Evolutionary conservation across 2,329 filamentous ascomycete genomes (phyloP).

Genomic region (Botrytis sinoallii): DNA sequence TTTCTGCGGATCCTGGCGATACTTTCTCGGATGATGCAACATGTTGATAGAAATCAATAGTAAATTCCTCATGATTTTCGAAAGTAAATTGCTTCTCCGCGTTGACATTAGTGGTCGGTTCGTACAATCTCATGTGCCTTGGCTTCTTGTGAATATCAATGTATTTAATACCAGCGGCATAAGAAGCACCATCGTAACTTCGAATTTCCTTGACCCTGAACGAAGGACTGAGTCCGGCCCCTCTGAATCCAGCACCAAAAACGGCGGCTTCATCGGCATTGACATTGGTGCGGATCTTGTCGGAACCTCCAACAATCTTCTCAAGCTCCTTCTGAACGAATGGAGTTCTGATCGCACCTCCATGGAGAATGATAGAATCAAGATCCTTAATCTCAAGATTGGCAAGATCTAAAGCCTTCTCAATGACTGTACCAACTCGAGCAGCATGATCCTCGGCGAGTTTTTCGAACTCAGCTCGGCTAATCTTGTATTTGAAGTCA

Average conservation of each 20-base stretch:
- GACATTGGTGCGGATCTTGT: slow-evolving; percentile 88
- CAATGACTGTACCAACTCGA: slow-evolving; percentile 66
- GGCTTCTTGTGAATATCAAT: slow-evolving; percentile 64
- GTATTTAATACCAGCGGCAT: slow-evolving; percentile 75
- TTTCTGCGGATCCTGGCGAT: slow-evolving; percentile 48
- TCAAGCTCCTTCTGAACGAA: slow-evolving; percentile 92
- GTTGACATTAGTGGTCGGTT: slow-evolving; percentile 70
- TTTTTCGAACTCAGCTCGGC: slow-evolving; percentile 75
- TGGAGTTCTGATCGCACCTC: slow-evolving; percentile 83
- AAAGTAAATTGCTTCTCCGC: slow-evolving; percentile 81
- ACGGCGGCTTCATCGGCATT: slow-evolving; percentile 97
- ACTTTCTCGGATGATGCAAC: slow-evolving; percentile 48
- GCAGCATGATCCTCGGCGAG: slow-evolving; percentile 66
- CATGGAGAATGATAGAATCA: slow-evolving; percentile 89
- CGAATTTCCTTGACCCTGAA: slow-evolving; percentile 98
- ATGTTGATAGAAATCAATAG: slow-evolving; percentile 75
- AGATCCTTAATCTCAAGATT: slow-evolving; percentile 72
- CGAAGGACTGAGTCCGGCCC: slow-evolving; percentile 84
- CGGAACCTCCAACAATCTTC: slow-evolving; percentile 63
- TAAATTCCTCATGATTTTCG: slow-evolving; percentile 77
- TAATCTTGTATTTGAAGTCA: slow-evolving; percentile 89
- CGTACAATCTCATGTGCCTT: slow-evolving; percentile 80
- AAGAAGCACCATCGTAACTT: slow-evolving; percentile 71
- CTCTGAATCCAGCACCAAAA: slow-evolving; percentile 93
- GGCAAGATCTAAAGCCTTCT: slow-evolving; percentile 70